phyloP scores from a whole-genome alignment of 257 asterid genomes.

The Datura wrightii region DNA sequence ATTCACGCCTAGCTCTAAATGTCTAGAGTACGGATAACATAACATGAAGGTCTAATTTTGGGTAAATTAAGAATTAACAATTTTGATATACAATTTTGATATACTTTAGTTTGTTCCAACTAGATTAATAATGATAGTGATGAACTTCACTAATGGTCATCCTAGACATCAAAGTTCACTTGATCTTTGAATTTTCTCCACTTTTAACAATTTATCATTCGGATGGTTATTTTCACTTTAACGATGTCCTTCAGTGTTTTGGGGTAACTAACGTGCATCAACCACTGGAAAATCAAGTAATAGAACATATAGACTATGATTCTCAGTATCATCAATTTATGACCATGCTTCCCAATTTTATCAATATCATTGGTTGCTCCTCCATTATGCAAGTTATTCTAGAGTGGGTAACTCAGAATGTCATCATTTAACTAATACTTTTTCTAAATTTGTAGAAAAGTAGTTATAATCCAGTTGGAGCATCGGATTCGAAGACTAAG shows the following conservation, averaged over 20 bases:
- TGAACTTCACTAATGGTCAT: background rate
- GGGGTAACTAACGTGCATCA: background rate
- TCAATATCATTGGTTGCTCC: background rate
- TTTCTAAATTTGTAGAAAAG: slow-evolving; percentile 33
- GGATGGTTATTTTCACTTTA: background rate
- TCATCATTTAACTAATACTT: background rate
- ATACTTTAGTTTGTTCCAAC: background rate
- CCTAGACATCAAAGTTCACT: background rate
- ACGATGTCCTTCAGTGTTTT: background rate
- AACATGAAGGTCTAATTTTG: background rate
- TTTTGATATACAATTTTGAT: background rate
- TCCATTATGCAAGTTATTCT: background rate
- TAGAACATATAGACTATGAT: background rate
- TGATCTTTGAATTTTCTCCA: background rate
- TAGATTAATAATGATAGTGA: background rate
- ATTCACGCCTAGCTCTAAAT: background rate
- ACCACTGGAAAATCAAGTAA: background rate
- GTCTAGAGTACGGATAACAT: background rate
- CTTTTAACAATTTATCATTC: background rate
- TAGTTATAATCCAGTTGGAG: slow-evolving; percentile 47
- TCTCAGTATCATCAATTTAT: background rate
- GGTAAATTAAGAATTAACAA: background rate
- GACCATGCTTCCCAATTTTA: background rate
- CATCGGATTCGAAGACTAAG: slow-evolving; percentile 49
- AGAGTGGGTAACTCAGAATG: background rate